Conservation (phyloP, 176 grass and related monocot species). For the Oryza coarctata region DNA sequence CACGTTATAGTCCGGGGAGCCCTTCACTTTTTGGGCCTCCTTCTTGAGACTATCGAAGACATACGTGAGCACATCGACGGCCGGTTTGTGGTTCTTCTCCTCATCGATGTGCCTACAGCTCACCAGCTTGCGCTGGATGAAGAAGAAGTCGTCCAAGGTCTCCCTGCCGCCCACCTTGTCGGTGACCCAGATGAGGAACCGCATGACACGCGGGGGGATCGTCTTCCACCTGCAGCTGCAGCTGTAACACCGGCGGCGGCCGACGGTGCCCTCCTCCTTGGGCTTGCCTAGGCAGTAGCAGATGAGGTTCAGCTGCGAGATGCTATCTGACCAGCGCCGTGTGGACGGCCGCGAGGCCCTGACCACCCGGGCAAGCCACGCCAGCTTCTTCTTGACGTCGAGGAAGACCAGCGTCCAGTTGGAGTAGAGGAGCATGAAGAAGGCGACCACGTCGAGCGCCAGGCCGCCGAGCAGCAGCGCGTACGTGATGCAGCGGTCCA, state of each 20-base stretch:
- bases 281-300: conserved; percentile 18
- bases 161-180: not conserved
- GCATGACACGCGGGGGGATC: not conserved
- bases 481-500: conserved; percentile 55
- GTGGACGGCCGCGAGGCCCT: rapidly evolving
- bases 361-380: not conserved
- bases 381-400: not conserved
- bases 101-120: no score
- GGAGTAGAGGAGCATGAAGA: conserved; percentile 39
- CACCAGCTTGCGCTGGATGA: not conserved
- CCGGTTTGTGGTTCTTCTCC: no score
- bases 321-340: conserved; percentile 21
- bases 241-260: no score
- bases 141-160: conserved; percentile 22
- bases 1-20: not conserved
- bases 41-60: not conserved
- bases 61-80: no score
- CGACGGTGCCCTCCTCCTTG: not conserved
- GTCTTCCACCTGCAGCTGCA: no score
- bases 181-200: not conserved
- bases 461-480: conserved; percentile 48
- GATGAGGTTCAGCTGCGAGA: conserved; percentile 40
- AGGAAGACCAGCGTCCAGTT: not conserved
- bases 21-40: not conserved
- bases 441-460: conserved; percentile 2